phyloP scores from a whole-genome alignment of 2,329 filamentous ascomycete genomes.

The Chaetomium globosum region DNA sequence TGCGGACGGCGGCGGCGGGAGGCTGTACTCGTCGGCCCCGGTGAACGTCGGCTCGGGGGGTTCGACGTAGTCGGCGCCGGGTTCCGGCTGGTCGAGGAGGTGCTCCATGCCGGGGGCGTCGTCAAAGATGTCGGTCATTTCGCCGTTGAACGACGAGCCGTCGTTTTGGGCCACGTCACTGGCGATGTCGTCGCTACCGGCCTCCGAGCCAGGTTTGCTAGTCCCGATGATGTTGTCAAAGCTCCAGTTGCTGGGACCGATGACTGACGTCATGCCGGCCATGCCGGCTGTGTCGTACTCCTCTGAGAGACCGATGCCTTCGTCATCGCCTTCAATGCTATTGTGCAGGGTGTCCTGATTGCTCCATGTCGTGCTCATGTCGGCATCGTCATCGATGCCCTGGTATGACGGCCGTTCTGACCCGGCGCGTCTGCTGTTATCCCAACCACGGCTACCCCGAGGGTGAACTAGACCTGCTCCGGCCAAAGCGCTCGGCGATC shows the following conservation, averaged over 20 bases:
- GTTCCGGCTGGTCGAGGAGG: conserved; percentile 36
- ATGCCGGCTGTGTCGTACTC: conserved; percentile 41
- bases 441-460: conserved; percentile 64
- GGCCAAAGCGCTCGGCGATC: conserved; percentile 85
- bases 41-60: conserved; percentile 36
- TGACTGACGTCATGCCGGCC: conserved; percentile 38
- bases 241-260: conserved; percentile 47
- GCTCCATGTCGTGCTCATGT: conserved; percentile 31
- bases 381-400: conserved; percentile 27
- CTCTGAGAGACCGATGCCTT: conserved; percentile 49
- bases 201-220: conserved; percentile 38
- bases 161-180: conserved; percentile 46
- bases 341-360: conserved; percentile 32
- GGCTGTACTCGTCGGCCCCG: conserved; percentile 27
- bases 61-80: conserved; percentile 34
- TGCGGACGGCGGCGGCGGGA: conserved; percentile 30
- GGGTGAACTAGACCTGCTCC: conserved; percentile 75
- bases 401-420: conserved; percentile 30
- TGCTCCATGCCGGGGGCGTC: conserved; percentile 37
- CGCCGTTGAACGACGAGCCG: conserved; percentile 41
- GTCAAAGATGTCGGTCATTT: conserved; percentile 29
- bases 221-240: conserved; percentile 46
- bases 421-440: conserved; percentile 41
- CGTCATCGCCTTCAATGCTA: conserved; percentile 44
- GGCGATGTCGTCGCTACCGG: conserved; percentile 40